Conservation (phyloP, 2,329 filamentous ascomycete genomes). For the Hyphodiscus sp. region DNA sequence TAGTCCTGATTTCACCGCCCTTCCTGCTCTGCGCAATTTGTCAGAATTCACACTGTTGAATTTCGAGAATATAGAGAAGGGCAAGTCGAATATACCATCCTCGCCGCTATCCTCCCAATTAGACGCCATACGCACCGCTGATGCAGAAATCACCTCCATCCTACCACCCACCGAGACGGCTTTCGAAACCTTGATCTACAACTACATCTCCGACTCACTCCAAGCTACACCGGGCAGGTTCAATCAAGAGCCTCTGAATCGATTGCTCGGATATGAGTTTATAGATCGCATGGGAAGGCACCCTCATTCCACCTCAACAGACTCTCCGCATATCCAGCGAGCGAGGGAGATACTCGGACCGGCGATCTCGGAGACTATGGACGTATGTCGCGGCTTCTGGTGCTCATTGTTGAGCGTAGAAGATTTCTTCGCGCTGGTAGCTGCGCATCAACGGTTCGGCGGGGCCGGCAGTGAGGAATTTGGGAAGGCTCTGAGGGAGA, state of each 20-base stretch:
- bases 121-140: not conserved
- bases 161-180: not conserved
- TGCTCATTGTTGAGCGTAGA: not conserved
- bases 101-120: not conserved
- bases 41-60: not conserved
- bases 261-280: not conserved
- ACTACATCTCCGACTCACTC: not conserved
- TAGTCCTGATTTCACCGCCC: not conserved
- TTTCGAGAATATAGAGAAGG: not conserved
- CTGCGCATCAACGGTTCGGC: not conserved
- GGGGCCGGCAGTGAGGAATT: not conserved
- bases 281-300: not conserved
- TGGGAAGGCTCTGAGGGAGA: not conserved
- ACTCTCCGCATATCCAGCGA: not conserved
- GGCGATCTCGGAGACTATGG: not conserved
- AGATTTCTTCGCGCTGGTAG: not conserved
- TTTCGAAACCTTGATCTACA: not conserved
- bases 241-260: not conserved
- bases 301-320: not conserved
- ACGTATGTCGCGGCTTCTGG: not conserved
- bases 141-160: not conserved
- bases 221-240: not conserved
- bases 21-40: not conserved
- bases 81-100: not conserved
- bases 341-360: not conserved